Evolutionary conservation across 805 yeast species (phyloP).

Genomic region (Candida arabinofermentans): DNA sequence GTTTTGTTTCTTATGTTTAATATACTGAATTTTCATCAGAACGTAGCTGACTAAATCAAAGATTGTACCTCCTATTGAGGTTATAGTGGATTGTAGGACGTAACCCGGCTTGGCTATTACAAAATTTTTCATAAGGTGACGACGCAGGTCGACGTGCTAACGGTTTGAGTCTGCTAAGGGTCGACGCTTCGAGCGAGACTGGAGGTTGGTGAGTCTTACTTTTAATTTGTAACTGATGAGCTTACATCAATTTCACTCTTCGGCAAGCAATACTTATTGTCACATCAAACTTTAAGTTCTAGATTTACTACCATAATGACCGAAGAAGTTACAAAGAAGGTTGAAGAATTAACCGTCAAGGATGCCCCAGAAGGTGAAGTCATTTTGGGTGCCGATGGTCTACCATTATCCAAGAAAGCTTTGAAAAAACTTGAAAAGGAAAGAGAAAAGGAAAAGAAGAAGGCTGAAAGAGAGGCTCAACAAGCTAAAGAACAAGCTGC

Average conservation of each 20-base stretch:
- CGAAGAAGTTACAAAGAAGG: constrained; percentile 27
- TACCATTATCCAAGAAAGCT: constrained; percentile 89
- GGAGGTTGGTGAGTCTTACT: no score
- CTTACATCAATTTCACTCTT: no score
- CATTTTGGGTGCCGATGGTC: constrained; percentile 56
- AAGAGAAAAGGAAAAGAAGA: constrained; percentile 86
- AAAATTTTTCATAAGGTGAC: no score
- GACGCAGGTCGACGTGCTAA: no score
- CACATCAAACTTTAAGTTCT: not conserved
- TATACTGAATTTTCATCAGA: no score
- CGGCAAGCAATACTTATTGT: not conserved
- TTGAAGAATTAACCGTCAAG: constrained; percentile 23
- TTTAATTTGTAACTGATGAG: not conserved
- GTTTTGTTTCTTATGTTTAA: no score
- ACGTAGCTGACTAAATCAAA: no score
- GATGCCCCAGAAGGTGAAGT: constrained; percentile 17
- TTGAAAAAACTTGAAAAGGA: constrained; percentile 92
- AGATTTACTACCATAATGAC: constrained; percentile 18
- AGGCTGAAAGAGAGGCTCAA: constrained; percentile 88
- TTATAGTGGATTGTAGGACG: no score
- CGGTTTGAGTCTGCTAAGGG: no score
- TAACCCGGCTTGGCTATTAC: no score
- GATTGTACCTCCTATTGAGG: no score
- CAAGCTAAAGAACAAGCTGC: constrained; percentile 83
- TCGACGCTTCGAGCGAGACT: no score